Conservation (phyloP, 1,284 basidiomycete genomes). For the Inonotus hispidus region DNA sequence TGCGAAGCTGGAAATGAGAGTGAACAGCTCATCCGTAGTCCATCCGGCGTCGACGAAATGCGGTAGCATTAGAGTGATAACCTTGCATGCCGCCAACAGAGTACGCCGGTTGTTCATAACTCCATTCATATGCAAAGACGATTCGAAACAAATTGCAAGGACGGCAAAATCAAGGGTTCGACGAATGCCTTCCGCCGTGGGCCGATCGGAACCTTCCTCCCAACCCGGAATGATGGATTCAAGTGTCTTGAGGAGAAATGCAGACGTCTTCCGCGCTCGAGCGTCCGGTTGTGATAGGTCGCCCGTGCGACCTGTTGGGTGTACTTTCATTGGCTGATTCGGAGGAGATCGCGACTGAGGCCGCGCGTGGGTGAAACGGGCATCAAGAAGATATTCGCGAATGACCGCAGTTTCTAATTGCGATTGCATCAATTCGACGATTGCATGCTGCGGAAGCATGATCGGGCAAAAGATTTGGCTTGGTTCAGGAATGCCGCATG, state of each 20-base stretch:
- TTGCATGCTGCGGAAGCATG: constrained; percentile 58
- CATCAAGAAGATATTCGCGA: constrained; percentile 64
- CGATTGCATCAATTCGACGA: constrained; percentile 55
- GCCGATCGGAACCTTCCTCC: constrained; percentile 37
- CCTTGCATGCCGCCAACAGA: constrained; percentile 54
- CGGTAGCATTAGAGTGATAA: constrained; percentile 41
- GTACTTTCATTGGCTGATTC: constrained; percentile 24
- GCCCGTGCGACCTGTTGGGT: constrained; percentile 4
- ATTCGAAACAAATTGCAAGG: constrained; percentile 62
- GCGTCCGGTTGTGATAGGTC: constrained; percentile 40
- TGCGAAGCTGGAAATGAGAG: constrained; percentile 61
- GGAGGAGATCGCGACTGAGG: not conserved
- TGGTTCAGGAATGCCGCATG: constrained; percentile 50
- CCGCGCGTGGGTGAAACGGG: constrained; percentile 44
- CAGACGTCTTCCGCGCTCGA: constrained; percentile 60
- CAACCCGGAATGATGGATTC: constrained; percentile 47
- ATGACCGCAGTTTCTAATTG: constrained; percentile 55
- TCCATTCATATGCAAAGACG: constrained; percentile 58
- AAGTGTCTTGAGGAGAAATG: constrained; percentile 55
- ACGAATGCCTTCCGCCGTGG: constrained; percentile 58
- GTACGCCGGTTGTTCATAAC: constrained; percentile 52
- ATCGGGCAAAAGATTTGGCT: constrained; percentile 42
- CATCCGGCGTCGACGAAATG: constrained; percentile 43
- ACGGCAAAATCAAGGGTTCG: constrained; percentile 65
- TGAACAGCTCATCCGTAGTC: constrained; percentile 53